Percentiles rank a stretch among this genome's conserved stretches.
phyloP scores from a whole-genome alignment of 345 rosid genomes.

The Rubroshorea leprosula region DNA sequence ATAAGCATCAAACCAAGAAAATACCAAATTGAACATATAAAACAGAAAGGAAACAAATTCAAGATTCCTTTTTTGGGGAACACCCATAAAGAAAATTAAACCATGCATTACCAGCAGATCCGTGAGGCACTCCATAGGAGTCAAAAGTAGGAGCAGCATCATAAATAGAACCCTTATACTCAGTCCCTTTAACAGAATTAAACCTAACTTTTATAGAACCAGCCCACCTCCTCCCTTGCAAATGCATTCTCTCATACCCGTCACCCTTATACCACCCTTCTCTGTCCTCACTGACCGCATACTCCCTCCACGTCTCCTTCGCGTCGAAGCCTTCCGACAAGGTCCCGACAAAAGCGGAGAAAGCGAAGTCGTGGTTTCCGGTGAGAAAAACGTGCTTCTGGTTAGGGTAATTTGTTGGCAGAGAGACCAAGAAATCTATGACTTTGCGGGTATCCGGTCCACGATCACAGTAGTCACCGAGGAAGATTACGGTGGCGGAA shows the following conservation, averaged over 20 bases:
- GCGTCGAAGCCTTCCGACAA: conserved; percentile 48
- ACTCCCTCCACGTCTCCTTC: conserved; percentile 59
- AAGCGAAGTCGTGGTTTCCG: conserved; percentile 81
- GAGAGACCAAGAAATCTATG: conserved; percentile 50
- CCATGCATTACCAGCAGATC: conserved; percentile 59
- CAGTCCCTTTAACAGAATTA: conserved; percentile 40
- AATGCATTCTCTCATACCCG: conserved; percentile 60
- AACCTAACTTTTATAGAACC: conserved; percentile 44
- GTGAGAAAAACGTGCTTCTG: conserved; percentile 60
- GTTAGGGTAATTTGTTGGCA: conserved; percentile 43
- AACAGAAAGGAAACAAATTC: neutral
- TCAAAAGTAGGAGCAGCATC: conserved; percentile 72
- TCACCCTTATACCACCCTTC: conserved; percentile 77
- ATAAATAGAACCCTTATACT: conserved; percentile 59
- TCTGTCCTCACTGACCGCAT: conserved; percentile 44
- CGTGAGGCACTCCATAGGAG: conserved; percentile 76
- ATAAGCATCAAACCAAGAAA: no score
- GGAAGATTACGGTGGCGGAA: conserved; percentile 64
- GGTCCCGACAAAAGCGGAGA: conserved; percentile 55
- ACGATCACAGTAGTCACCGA: conserved; percentile 92
- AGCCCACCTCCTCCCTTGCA: conserved; percentile 76
- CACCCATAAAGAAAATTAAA: neutral
- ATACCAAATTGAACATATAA: neutral
- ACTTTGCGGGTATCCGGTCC: conserved; percentile 64
- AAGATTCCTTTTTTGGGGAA: neutral